Evolutionary conservation across 257 asterid genomes (phyloP), one percentile per base, ranked within the genome.

Genomic region (Nicotiana sylvestris): DNA sequence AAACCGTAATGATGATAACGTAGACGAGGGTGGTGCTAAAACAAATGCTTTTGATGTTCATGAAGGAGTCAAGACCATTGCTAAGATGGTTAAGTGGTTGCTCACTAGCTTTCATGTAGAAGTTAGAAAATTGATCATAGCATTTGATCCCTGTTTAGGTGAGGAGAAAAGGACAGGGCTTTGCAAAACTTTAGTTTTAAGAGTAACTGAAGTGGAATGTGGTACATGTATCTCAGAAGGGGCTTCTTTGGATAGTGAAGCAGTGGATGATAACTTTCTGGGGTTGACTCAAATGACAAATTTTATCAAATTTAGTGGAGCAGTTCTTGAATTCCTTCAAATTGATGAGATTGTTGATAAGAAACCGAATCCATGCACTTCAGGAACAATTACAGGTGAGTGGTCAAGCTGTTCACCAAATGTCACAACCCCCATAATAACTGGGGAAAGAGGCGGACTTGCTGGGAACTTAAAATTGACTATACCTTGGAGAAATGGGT

Each of bases 31-130:
- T 66, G 80, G 82, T 68, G 87, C 85, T 84, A 82, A 57, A 64
- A 84, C 83, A 51, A 88, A 89, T 82, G 78, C 95, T 65, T 86
- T 89, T 82, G 96, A 95, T 86, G 98, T 96, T 92, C 99, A 93
- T 76, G 99, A 96, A 89, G 99, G 99, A 84, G 99, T 93, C 72
- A 96, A 94, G 89, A 92, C 98, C 76, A 87, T 96, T 83, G 99
- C 98, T 83, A 94, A 91, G 82, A 90, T 94, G 97, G 98, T 96
- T 85, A 96, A 96, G 89, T 91, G 94, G 98, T 86, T 96, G 81
- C 92, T 96, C 56, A 91, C 97, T 66, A 91, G 98, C 82, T 96
- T 94, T 86, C 94, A 94, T 17, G 95, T 94, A 77, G 92, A 89
- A 83, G 84, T 94, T 72, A 90, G 87, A 86, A 93, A 90, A 86